Evolutionary conservation across 306 rosid genomes (phyloP), one percentile per base, ranked within the genome.

Genomic region (Quercus parvula): DNA sequence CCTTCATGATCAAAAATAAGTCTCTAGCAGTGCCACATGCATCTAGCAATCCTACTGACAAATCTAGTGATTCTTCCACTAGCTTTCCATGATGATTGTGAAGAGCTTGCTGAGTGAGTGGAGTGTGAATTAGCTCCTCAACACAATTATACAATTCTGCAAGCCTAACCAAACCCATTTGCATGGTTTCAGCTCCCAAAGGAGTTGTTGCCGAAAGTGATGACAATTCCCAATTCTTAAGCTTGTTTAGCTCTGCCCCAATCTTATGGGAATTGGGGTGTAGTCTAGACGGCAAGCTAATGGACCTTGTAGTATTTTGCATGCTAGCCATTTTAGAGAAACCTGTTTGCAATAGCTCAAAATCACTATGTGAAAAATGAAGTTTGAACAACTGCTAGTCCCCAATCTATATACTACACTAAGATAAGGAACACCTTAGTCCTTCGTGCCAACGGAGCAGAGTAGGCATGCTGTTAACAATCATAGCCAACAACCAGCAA

Each of bases 241-340:
- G 79, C 75, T 77, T 86, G 31, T 75, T 80, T 1, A 87, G 49
- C 84, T 84, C 77, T 7, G 82, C 75, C 62, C 85, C 88, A 62
- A 84, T 70, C 69, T 79, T 80, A 12, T 85, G 77, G 4, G 84
- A 75, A 46, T 80, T 83, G 44, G 91, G 91, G 25, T 82, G 79
- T 44, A 81, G 63, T 79, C 92, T 89, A 6, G 87, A 69, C 33
- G 97, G 95, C 78, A 90, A 88, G 84, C 94, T 90, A 78, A 89
- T 89, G 31, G 97, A 90, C 84, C 95, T 87, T 54, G 35, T 71
- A 38, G 69, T 28, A 18, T 31, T 49, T 71, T 73, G 15, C 58
- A 73, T 64, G 78, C 27, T 0, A 56, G 41, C 51, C 84, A 84
- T 82, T 63, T 76, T 51, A 8, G 46, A 41, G 46, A 41, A 41